Conservation (phyloP, 2,329 filamentous ascomycete genomes). For the Penicillium sp. region DNA sequence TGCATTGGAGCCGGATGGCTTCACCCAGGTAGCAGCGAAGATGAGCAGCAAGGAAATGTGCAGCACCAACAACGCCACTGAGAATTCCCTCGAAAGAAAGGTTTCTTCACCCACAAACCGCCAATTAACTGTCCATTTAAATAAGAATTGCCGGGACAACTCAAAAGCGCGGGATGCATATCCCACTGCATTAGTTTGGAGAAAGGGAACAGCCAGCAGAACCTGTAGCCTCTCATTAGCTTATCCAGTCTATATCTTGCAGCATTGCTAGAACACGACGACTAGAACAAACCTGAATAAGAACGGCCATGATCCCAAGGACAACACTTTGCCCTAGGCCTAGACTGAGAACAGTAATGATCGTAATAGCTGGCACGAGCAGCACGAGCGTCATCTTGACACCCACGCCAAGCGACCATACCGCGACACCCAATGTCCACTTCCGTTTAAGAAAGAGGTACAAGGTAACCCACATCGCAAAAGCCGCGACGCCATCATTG, state of each 20-base stretch:
- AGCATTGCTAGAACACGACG: background rate
- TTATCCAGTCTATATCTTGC: background rate
- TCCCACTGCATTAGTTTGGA: constrained; percentile 54
- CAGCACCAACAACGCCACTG: constrained; percentile 57
- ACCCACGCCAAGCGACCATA: constrained; percentile 75
- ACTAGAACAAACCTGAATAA: constrained; percentile 61
- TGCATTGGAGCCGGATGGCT: constrained; percentile 57
- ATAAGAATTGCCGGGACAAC: constrained; percentile 82
- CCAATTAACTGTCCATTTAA: constrained; percentile 99
- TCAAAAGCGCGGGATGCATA: constrained; percentile 85
- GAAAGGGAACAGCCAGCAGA: constrained; percentile 61
- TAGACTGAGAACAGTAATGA: constrained; percentile 67
- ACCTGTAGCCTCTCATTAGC: constrained; percentile 34
- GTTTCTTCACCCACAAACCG: constrained; percentile 78
- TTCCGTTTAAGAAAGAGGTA: constrained; percentile 66
- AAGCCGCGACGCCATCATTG: constrained; percentile 85
- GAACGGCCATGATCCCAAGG: constrained; percentile 64
- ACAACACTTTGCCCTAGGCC: constrained; percentile 61
- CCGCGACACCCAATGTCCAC: constrained; percentile 66
- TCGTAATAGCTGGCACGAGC: constrained; percentile 70
- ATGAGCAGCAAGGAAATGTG: constrained; percentile 61
- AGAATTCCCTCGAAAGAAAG: constrained; percentile 69
- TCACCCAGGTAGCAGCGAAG: constrained; percentile 68
- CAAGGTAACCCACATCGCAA: constrained; percentile 79
- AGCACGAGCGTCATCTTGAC: constrained; percentile 92